Conservation (phyloP, 345 rosid genomes). For the Rhodomyrtus tomentosa region DNA sequence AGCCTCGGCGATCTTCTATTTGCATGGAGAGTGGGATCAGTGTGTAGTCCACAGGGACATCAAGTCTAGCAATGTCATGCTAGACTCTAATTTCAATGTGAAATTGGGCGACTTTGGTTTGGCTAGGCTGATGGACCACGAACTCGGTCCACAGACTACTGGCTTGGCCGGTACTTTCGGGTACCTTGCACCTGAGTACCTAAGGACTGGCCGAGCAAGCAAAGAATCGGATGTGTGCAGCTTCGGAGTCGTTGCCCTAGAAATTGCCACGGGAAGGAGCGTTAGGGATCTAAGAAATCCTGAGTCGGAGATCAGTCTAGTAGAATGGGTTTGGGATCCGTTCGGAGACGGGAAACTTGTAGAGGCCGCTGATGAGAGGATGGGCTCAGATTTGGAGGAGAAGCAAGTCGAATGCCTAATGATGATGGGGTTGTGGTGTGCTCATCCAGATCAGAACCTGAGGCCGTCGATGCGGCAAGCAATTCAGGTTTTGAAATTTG, state of each 20-base stretch:
- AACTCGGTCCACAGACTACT: slow-evolving; percentile 28
- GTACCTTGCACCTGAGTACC: slow-evolving; percentile 45
- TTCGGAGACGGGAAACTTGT: slow-evolving; percentile 16
- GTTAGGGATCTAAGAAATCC: too few species aligned
- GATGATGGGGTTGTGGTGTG: slow-evolving; percentile 47
- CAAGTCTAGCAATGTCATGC: slow-evolving; percentile 46
- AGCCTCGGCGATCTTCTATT: slow-evolving; percentile 39
- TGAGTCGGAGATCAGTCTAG: slow-evolving; percentile 13
- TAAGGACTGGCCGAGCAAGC: slow-evolving; percentile 29
- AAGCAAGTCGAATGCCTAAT: slow-evolving; percentile 25
- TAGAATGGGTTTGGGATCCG: slow-evolving; percentile 41
- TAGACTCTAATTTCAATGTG: slow-evolving; percentile 36
- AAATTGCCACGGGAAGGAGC: too few species aligned
- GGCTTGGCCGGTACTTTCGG: slow-evolving; percentile 50
- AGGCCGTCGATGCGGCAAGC: slow-evolving; percentile 42
- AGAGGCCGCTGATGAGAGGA: slow-evolving; percentile 21
- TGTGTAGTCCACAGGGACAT: slow-evolving; percentile 51
- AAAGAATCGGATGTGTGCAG: too few species aligned
- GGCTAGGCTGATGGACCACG: slow-evolving; percentile 39
- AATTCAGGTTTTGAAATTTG: slow-evolving; percentile 32
- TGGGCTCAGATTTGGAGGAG: slow-evolving; percentile 14
- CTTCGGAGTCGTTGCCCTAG: too few species aligned
- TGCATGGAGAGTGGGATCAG: slow-evolving; percentile 54
- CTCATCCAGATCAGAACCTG: slow-evolving; percentile 33
- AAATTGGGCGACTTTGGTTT: slow-evolving; percentile 60